These are phyloP conservation scores for Begonia peltatifolia DNA, from an alignment of 306 rosid species.

Conservation along the genomic window DNA sequence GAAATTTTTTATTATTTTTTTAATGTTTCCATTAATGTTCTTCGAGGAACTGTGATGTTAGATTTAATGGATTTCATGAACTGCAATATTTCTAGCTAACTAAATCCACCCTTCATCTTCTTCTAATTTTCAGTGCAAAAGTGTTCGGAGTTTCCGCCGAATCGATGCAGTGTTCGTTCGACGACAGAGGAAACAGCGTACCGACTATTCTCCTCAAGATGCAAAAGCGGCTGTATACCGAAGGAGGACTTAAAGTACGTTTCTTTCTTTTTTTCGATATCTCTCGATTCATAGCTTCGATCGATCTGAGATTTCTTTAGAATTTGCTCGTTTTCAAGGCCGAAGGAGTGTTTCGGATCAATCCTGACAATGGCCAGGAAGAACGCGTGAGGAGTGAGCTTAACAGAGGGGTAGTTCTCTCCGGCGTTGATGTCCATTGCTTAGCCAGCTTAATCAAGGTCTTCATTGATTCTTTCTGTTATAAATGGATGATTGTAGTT, in stretches of 20 bases:
- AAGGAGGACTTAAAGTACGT: constrained; percentile 69
- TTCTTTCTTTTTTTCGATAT: constrained; percentile 8
- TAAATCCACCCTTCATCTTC: constrained; percentile 11
- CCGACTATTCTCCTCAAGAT: constrained; percentile 70
- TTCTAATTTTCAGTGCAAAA: constrained; percentile 34
- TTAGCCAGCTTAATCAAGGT: constrained; percentile 79
- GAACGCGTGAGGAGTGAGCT: constrained; percentile 70
- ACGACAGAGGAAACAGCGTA: constrained; percentile 81
- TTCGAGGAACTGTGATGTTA: constrained; percentile 21
- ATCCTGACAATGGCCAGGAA: constrained; percentile 75
- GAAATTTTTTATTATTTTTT: background rate
- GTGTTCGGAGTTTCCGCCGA: constrained; percentile 91
- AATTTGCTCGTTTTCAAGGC: constrained; percentile 21
- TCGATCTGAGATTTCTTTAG: no score
- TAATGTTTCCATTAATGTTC: background rate
- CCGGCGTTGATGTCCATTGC: constrained; percentile 65
- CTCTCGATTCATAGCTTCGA: no score
- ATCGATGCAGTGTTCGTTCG: constrained; percentile 90
- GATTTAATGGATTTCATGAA: no score
- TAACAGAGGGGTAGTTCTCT: constrained; percentile 58
- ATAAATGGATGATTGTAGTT: no score
- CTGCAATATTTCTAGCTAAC: no score
- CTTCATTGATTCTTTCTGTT: no score
- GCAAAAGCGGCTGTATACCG: constrained; percentile 73
- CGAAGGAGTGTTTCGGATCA: constrained; percentile 86